Base-by-base conservation (phyloP, 2,329 filamentous ascomycete genomes). In the Exserohilum turcica region DNA sequence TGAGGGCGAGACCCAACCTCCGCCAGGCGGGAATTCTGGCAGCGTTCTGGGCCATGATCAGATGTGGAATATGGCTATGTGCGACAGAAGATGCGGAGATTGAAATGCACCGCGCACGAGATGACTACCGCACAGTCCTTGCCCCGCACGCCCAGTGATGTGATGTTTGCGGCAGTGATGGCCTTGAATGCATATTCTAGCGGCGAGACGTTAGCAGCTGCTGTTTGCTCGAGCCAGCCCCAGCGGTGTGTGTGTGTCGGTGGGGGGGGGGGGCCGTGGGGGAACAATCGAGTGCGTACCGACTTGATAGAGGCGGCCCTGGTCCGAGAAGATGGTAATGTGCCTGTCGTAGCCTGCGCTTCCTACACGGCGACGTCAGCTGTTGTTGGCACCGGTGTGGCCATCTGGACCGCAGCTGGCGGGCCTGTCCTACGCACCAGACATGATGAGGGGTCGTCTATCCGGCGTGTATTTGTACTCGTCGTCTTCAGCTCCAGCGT, bases 171-270 rank as follows among this genome's bases (percentile, higher is more conserved):
- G 57, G 94, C 93, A 67, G 94, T 99, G 79, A 99, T 99, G 54
- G 94, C 94, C 83, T 99, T 99, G 87, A 99, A 99, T 69, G 94
- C 94, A 93, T 99, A 99, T 84, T 99, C 94, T 97, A 75, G 35
- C 45, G 40, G 46, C 44, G 43, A 19, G 21, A 21, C 67, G 56
- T 61, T 59, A 65, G 44, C 59, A 65, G 44, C 59, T 38, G 39
- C 43, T 61, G 52, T 52, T 24, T 16, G 13, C 16, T 19, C 29
- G 5, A 32, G 15, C 5, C 29, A 18, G 35, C 27, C 19, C 5
- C 16, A 13, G 29, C 45, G 37, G 37, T 28, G n/a, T 21, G 19
- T 24, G n/a, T n/a, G n/a, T n/a, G n/a, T n/a, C n/a, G n/a, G n/a
- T 38, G 47, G 2, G 3, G 40, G 19, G 33, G 21, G 21, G 21